Base-by-base conservation (phyloP, 2,329 filamentous ascomycete species). In the Botrytis porri region DNA sequence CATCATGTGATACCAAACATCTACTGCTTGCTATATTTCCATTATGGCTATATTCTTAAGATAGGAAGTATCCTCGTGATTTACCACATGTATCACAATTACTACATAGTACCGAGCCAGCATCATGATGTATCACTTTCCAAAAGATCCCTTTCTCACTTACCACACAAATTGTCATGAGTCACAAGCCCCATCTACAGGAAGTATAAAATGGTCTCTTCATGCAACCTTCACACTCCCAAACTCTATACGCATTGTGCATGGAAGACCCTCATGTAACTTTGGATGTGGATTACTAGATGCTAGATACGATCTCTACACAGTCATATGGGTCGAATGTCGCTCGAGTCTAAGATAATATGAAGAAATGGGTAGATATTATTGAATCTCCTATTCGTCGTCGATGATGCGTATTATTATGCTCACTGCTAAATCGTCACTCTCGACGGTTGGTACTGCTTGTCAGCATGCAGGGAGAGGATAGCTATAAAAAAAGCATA, bases 31-130 rank as follows among this genome's bases (percentile, higher is more conserved):
- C 5, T 18, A 16, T 16, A 54, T 3, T 54, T 6, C 14, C 4
- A 2, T 29, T 7, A 3, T 29, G 2, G 12, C 29, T 0, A 3
- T 2, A 10, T 54, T 16, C 16, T n/a, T 54, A 0, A 0, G 3
- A 16, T 54, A 16, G 14, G 6, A n/a, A 29, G 2, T 54, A 18
- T 5, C n/a, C 1, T 54, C 0, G 5, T 54, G 14, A 14, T 51
- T 51, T 51, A 2, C n/a, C 29, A 3, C n/a, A 29, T 54, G n/a
- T 54, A 8, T 54, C n/a, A 3, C 14, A 29, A 54, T 54, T 54
- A 18, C 14, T 54, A 3, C 1, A 7, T 4, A 4, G 6, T 29
- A 18, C n/a, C 6, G n/a, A 29, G 51, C 6, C 2, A n/a, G 2
- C 29, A 16, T 54, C 12, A 54, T 29, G 12, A 57, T 29, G 2